Evolutionary conservation across 176 grass and related monocot genomes (phyloP), one percentile per base, ranked within the genome.

Genomic region (Dendrocalamus sinicus): DNA sequence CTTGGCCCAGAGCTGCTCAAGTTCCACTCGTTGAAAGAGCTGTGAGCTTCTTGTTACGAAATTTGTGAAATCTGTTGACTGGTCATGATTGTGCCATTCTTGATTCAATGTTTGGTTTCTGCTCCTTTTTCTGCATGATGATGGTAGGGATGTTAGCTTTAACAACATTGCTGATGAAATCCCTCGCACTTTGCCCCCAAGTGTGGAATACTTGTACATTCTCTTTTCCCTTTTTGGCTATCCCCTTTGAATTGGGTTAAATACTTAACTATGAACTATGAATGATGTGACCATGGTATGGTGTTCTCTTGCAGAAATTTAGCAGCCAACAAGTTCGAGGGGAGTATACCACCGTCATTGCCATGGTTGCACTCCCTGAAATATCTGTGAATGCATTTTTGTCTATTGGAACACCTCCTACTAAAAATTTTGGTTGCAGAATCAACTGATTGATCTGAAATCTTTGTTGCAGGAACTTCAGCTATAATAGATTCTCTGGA

Each of bases 151-250:
- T 80, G 45, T 92, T 85, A 96, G 94, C 87, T 78, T 86, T 74
- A 96, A 96, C 78, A 94, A 88, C 45, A 92, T 96, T 77, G 53
- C 84, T 82, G 94, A 89, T 24, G 91, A 96, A 74, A 96, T 96
- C 48, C 91, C 94, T 3, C 86, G 55, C 74, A 71, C 51, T 90
- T 96, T 96, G 79, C 94, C 91, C 57, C 94, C 91, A 73, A 96
- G 90, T 85, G 83, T 87, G 80, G 90, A 84, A 88, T 84, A 83
- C 89, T 75, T 96, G 94, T 92, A 92, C 48, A 52, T 73, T 63
- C 40, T 74, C 45, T 77, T 73, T 88, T 30, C 45, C 70, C 4
- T 79, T 78, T 76, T 41, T 65, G 53, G 26, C 52, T 87, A 83
- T 32, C 11, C 58, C 63, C 50, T 83, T 83, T 70, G 55, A 63